phyloP scores from a whole-genome alignment of 2,329 filamentous ascomycete genomes.

The Helotiales sp. region DNA sequence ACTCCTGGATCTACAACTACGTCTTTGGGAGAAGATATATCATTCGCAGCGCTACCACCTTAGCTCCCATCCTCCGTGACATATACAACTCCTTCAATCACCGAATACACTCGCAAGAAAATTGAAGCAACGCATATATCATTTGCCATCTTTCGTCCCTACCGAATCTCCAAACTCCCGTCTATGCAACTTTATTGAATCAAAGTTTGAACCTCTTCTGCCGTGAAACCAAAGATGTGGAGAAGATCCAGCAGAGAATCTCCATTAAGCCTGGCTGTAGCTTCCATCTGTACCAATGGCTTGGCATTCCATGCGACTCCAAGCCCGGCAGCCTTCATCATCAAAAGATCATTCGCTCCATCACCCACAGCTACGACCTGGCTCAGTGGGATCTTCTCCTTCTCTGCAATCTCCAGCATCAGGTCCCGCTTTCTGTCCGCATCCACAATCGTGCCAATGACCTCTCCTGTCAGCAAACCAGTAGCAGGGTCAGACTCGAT shows the following conservation, averaged over 20 bases:
- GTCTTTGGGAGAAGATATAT: too few species aligned
- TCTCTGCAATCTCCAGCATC: slow-evolving; percentile 67
- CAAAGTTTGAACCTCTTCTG: slow-evolving; percentile 56
- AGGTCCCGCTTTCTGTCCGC: slow-evolving; percentile 73
- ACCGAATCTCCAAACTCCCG: not conserved
- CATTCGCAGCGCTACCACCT: too few species aligned
- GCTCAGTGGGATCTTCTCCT: slow-evolving; percentile 63
- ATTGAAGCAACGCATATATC: too few species aligned
- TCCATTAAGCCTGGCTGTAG: slow-evolving; percentile 70
- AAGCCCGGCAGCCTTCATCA: slow-evolving; percentile 74
- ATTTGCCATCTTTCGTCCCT: too few species aligned
- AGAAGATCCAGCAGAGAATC: slow-evolving; percentile 70
- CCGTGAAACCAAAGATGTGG: slow-evolving; percentile 71
- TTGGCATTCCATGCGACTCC: slow-evolving; percentile 86
- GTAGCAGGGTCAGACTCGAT: slow-evolving; percentile 61
- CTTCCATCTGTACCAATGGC: slow-evolving; percentile 76
- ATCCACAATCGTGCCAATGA: slow-evolving; percentile 72
- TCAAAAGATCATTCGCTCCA: slow-evolving; percentile 79
- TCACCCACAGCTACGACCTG: slow-evolving; percentile 77
- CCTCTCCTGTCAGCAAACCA: slow-evolving; percentile 66
- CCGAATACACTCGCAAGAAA: too few species aligned
- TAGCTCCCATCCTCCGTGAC: too few species aligned
- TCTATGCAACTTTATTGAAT: slow-evolving; percentile 2
- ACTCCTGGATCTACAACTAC: too few species aligned
- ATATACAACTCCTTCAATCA: too few species aligned